A percentile compares a stretch with the other conserved stretches of the same genome.
Conservation (phyloP, 2,329 filamentous ascomycete genomes). For the Pleoardoris graminearum region DNA sequence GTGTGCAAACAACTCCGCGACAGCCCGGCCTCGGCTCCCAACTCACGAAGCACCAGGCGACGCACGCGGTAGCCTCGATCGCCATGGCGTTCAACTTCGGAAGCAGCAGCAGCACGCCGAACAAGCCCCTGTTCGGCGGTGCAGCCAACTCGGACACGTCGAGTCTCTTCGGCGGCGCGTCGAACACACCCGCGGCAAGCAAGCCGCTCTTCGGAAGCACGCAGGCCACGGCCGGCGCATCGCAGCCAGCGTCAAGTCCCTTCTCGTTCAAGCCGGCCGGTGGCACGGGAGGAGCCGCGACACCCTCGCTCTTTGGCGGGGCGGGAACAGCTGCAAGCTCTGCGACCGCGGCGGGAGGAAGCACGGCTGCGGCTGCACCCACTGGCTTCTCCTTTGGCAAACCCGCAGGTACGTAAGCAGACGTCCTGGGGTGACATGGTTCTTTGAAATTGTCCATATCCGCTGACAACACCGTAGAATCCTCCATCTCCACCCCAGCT, state of each 20-base stretch:
- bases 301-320: slow-evolving; percentile 32
- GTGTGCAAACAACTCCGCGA: slow-evolving; percentile 25
- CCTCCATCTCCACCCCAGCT: slow-evolving; percentile 30
- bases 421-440: not conserved
- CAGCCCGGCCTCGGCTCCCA: slow-evolving; percentile 7
- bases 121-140: slow-evolving; percentile 35
- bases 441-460: not conserved
- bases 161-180: slow-evolving; percentile 21
- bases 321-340: slow-evolving; percentile 15
- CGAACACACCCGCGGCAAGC: slow-evolving; percentile 33
- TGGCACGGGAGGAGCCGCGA: slow-evolving; percentile 25
- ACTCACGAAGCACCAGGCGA: slow-evolving; percentile 6
- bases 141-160: slow-evolving; percentile 22
- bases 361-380: slow-evolving; percentile 22
- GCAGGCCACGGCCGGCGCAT: slow-evolving; percentile 28
- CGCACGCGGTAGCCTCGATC: slow-evolving; percentile 15
- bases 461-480: slow-evolving; percentile 11
- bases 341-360: slow-evolving; percentile 18
- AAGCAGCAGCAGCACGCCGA: slow-evolving; percentile 28
- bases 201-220: slow-evolving; percentile 36
- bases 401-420: slow-evolving; percentile 17
- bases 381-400: slow-evolving; percentile 22
- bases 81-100: slow-evolving; percentile 43
- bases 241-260: slow-evolving; percentile 11
- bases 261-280: slow-evolving; percentile 17